Evolutionary conservation across 257 asterid genomes (phyloP).

Genomic region (Phtheirospermum japonicum): DNA sequence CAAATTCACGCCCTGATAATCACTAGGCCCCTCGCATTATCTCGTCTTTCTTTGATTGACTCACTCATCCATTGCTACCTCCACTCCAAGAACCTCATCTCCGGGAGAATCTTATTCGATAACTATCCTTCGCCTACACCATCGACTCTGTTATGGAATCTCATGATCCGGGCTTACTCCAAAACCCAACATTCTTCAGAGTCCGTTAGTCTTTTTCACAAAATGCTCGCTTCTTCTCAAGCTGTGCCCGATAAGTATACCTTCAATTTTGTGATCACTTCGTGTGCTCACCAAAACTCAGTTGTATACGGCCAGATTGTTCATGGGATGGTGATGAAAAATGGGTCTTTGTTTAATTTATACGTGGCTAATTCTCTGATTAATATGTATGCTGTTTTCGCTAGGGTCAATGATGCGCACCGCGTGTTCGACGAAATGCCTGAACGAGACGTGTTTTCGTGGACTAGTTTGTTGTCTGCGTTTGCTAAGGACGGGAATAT

Average conservation of each 20-base stretch:
- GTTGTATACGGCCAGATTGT: conserved; percentile 42
- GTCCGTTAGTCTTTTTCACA: conserved; percentile 47
- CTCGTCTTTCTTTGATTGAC: conserved; percentile 34
- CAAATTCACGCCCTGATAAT: conserved; percentile 76
- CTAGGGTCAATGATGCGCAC: conserved; percentile 41
- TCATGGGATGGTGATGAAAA: conserved; percentile 53
- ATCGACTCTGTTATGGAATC: conserved; percentile 64
- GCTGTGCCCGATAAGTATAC: conserved; percentile 61
- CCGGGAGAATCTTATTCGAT: conserved; percentile 47
- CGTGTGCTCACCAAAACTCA: conserved; percentile 53
- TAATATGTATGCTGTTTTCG: conserved; percentile 44
- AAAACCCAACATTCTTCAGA: conserved; percentile 43
- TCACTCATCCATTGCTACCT: conserved; percentile 76
- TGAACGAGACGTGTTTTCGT: conserved; percentile 58
- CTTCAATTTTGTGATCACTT: conserved; percentile 57
- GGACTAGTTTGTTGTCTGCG: conserved; percentile 68
- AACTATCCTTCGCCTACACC: conserved; percentile 53
- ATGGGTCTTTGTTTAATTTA: conserved; percentile 42
- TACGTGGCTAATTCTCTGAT: conserved; percentile 65
- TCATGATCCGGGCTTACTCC: conserved; percentile 58
- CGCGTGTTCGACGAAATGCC: conserved; percentile 63
- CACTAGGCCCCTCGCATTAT: conserved; percentile 30
- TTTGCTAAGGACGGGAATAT: conserved; percentile 54
- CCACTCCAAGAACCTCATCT: conserved; percentile 33
- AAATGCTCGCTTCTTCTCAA: conserved; percentile 36